A percentile compares a stretch with the other conserved stretches of the same genome.
These are phyloP conservation scores for Malus asiatica DNA, from an alignment of 306 rosid genomes.

Conservation along the genomic window DNA sequence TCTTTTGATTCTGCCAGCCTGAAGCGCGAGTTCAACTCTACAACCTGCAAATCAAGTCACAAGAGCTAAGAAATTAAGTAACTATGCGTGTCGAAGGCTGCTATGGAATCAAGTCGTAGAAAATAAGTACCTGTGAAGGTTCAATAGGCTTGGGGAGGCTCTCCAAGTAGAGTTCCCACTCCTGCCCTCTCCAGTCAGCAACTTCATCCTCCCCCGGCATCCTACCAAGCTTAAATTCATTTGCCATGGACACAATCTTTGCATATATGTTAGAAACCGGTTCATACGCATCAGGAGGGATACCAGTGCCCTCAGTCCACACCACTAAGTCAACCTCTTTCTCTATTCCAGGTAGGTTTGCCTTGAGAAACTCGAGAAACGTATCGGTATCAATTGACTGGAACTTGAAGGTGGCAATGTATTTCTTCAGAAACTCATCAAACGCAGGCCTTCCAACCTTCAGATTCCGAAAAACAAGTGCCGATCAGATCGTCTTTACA, in stretches of 20 bases:
- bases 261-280: conserved; percentile 67
- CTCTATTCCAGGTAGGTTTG: conserved; percentile 81
- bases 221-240: conserved; percentile 61
- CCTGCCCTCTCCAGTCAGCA: conserved; percentile 85
- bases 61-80: neutral
- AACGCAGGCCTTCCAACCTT: conserved; percentile 77
- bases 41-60: conserved; percentile 36
- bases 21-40: conserved; percentile 60
- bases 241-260: conserved; percentile 56
- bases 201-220: conserved; percentile 87
- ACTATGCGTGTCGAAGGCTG: neutral
- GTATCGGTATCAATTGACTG: conserved; percentile 80
- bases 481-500: neutral
- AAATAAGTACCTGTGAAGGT: conserved; percentile 58
- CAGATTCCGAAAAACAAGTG: neutral
- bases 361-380: conserved; percentile 69
- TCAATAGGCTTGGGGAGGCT: conserved; percentile 72
- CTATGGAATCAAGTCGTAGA: neutral
- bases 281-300: conserved; percentile 86
- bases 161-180: conserved; percentile 95
- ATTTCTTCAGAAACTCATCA: conserved; percentile 81
- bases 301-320: conserved; percentile 96
- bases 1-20: conserved; percentile 70
- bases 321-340: conserved; percentile 53
- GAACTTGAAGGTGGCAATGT: conserved; percentile 79